Evolutionary conservation across 2,329 filamentous ascomycete genomes (phyloP).

Genomic region (Arthrobotrys entomopaga): DNA sequence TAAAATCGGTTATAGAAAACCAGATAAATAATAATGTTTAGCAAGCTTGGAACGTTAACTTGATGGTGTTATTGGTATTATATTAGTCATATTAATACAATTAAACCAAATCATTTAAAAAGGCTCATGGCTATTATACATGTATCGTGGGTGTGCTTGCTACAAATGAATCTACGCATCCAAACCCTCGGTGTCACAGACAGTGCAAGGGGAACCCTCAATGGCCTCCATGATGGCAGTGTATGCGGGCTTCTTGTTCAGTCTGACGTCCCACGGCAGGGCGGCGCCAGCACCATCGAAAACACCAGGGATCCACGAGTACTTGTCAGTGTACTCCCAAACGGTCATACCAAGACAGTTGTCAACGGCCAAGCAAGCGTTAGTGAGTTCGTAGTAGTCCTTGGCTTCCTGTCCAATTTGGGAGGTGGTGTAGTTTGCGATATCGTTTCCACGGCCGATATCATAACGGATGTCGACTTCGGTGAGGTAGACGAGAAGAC

Average conservation of each 20-base stretch:
- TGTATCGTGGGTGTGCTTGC: neutral
- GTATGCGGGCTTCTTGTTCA: constrained; percentile 64
- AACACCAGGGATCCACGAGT: constrained; percentile 63
- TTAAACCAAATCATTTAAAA: constrained; percentile 5
- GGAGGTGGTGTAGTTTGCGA: constrained; percentile 45
- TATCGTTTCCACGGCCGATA: constrained; percentile 51
- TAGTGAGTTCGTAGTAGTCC: constrained; percentile 53
- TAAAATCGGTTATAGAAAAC: no score
- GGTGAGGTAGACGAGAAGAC: constrained; percentile 48
- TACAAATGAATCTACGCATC: constrained; percentile 28
- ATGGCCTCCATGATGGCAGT: constrained; percentile 61
- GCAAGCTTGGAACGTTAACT: no score
- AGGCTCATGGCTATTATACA: constrained; percentile 30
- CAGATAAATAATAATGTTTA: neutral
- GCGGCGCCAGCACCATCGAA: constrained; percentile 64
- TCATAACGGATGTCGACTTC: constrained; percentile 53
- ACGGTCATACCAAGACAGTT: constrained; percentile 64
- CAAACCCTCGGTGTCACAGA: constrained; percentile 36
- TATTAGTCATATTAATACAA: constrained; percentile 1
- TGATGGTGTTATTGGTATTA: no score
- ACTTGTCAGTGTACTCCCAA: constrained; percentile 64
- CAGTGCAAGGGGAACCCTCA: constrained; percentile 21
- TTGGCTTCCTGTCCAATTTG: constrained; percentile 51
- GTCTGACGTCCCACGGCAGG: constrained; percentile 64
- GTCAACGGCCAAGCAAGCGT: constrained; percentile 45